A percentile compares a stretch with the other conserved stretches of the same genome.
Evolutionary conservation across 2,329 filamentous ascomycete species (phyloP).

Genomic region (Alternaria panax): DNA sequence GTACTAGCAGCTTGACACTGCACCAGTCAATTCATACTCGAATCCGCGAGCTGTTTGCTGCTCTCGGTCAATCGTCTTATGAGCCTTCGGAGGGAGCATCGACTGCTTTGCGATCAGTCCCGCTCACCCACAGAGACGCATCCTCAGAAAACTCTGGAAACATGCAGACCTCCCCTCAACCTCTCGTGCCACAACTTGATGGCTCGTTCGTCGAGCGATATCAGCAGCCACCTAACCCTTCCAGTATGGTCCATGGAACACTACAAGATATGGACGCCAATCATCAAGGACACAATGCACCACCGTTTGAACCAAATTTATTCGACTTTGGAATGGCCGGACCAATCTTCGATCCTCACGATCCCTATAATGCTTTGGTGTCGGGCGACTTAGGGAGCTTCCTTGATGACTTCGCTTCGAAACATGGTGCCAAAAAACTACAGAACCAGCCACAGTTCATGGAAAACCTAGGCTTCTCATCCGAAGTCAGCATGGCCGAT

Average conservation of each 20-base stretch:
- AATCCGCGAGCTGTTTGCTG: constrained; percentile 20
- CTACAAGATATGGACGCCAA: constrained; percentile 30
- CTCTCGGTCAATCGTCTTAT: constrained; percentile 21
- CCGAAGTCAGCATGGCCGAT: constrained; percentile 66
- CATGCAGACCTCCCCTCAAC: constrained; percentile 21
- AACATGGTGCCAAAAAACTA: constrained; percentile 62
- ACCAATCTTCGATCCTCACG: constrained; percentile 11
- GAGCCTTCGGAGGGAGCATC: not conserved
- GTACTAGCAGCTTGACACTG: constrained; percentile 11
- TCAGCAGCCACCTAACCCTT: constrained; percentile 9
- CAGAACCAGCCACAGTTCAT: constrained; percentile 69
- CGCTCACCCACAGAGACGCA: not conserved
- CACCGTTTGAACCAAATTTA: constrained; percentile 13
- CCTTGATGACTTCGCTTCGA: constrained; percentile 64
- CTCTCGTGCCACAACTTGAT: constrained; percentile 9
- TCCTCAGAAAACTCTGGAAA: constrained; percentile 5
- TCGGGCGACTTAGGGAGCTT: constrained; percentile 57
- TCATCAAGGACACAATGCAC: constrained; percentile 2
- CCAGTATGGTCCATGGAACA: constrained; percentile 29
- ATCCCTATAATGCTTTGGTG: constrained; percentile 45
- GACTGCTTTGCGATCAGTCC: not conserved
- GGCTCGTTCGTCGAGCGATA: constrained; percentile 6
- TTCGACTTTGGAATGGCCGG: constrained; percentile 11
- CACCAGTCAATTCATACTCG: constrained; percentile 22
- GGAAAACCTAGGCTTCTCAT: constrained; percentile 70